phyloP scores from a whole-genome alignment of 805 yeast species.

The Yarrowia deformans region DNA sequence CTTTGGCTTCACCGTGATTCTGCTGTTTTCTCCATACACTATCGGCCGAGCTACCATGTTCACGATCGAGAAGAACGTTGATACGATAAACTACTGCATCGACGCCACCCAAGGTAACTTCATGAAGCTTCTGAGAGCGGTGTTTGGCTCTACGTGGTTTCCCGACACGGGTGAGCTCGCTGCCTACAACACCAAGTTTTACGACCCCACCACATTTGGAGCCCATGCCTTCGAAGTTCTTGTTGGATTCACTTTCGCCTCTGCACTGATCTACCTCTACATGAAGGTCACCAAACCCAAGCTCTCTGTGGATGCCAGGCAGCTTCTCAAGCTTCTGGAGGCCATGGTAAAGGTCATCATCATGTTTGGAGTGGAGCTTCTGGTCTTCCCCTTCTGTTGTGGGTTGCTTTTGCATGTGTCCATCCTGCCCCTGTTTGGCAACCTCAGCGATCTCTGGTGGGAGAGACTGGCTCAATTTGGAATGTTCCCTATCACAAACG shows the following conservation, averaged over 20 bases:
- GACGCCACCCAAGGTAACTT: conserved; percentile 5
- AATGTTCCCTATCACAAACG: conserved; percentile 45
- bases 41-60: conserved; percentile 39
- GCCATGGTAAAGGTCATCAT: conserved; percentile 75
- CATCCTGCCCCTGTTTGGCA: conserved; percentile 61
- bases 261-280: not conserved
- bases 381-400: conserved; percentile 86
- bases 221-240: conserved; percentile 22
- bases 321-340: conserved; percentile 44
- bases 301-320: conserved; percentile 23
- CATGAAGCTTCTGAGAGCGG: conserved; percentile 7
- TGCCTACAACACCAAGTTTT: conserved; percentile 19
- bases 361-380: conserved; percentile 77
- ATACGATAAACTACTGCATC: conserved; percentile 18
- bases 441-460: conserved; percentile 38
- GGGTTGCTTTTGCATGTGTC: conserved; percentile 80
- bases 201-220: conserved; percentile 18
- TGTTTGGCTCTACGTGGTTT: conserved; percentile 6
- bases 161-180: not conserved
- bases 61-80: conserved; percentile 10
- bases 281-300: conserved; percentile 12
- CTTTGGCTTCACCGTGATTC: conserved; percentile 16
- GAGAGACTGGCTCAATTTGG: conserved; percentile 11
- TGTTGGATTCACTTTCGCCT: conserved; percentile 8
- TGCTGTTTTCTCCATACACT: conserved; percentile 21